Evolutionary conservation across 108 stramenopile species (phyloP).

Genomic region (Craspedostauros australis): DNA sequence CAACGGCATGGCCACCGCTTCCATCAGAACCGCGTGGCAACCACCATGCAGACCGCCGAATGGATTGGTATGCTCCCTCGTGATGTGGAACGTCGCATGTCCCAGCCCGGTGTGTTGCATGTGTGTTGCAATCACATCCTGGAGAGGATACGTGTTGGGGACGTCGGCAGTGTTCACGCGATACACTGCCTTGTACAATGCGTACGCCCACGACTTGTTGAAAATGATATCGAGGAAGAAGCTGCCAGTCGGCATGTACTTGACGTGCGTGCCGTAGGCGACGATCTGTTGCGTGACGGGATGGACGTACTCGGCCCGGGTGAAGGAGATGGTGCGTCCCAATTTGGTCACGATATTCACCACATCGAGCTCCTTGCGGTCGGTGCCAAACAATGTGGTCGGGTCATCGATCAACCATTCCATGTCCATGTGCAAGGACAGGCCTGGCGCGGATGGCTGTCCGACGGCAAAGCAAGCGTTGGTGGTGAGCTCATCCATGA

Average conservation of each 20-base stretch:
- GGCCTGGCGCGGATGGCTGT: conserved; percentile 2
- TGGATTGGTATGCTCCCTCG: conserved; percentile 16
- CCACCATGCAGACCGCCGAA: conserved; percentile 20
- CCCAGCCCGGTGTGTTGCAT: neutral
- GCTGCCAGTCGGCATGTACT: conserved; percentile 21
- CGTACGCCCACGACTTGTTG: neutral
- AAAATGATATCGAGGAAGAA: conserved; percentile 2
- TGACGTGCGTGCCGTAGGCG: conserved; percentile 16
- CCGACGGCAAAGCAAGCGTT: conserved; percentile 6
- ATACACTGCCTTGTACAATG: neutral
- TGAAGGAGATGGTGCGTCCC: conserved; percentile 12
- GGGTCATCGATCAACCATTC: conserved; percentile 2
- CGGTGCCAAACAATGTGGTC: neutral
- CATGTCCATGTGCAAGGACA: conserved; percentile 13
- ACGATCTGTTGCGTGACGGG: conserved; percentile 1
- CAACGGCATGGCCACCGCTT: neutral
- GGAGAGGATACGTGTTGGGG: neutral
- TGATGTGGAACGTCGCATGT: conserved; percentile 2
- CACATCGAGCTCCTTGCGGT: conserved; percentile 6
- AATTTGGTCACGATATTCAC: conserved; percentile 19
- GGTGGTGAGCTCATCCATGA: conserved; percentile 20
- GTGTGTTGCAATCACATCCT: neutral
- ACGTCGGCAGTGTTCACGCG: neutral
- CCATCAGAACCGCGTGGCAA: neutral
- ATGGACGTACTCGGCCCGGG: conserved; percentile 6